These are phyloP conservation scores for Aspergillus bombycis DNA, from an alignment of 2,329 filamentous ascomycete species.

Conservation along the genomic window DNA sequence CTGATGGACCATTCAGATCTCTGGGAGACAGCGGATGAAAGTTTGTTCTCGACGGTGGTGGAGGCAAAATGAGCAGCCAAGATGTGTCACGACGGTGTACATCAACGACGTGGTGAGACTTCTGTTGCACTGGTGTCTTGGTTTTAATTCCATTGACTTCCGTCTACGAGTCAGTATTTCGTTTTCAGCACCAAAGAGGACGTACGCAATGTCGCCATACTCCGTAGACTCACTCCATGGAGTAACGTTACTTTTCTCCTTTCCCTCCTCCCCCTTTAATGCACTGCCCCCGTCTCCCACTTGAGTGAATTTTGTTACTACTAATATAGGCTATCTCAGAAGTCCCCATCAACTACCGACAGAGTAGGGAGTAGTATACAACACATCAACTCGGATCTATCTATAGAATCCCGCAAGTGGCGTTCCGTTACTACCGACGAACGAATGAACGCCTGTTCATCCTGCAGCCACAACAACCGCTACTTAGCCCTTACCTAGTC, in stretches of 20 bases:
- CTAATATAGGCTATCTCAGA: background rate
- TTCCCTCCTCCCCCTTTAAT: background rate
- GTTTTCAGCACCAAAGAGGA: background rate
- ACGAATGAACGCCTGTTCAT: conserved; percentile 17
- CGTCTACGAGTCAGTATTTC: background rate
- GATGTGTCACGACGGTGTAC: background rate
- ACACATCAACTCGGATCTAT: conserved; percentile 3
- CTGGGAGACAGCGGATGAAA: background rate
- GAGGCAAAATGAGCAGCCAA: conserved; percentile 3
- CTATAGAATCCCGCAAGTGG: conserved; percentile 11
- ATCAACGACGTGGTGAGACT: background rate
- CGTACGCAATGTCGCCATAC: background rate
- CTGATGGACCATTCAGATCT: background rate
- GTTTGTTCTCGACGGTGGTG: background rate
- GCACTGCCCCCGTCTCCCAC: background rate
- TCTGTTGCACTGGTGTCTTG: conserved; percentile 2
- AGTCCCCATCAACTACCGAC: background rate
- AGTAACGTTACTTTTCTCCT: background rate
- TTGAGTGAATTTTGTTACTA: background rate
- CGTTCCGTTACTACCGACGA: conserved; percentile 5
- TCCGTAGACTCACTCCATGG: background rate
- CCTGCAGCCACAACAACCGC: conserved; percentile 10
- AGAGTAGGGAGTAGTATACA: background rate
- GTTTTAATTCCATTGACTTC: background rate
- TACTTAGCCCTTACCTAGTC: background rate